Percentiles rank a stretch among this genome's conserved stretches.
Conservation (phyloP, 73 alveolate species). For the Symbiodinium pilosum region DNA sequence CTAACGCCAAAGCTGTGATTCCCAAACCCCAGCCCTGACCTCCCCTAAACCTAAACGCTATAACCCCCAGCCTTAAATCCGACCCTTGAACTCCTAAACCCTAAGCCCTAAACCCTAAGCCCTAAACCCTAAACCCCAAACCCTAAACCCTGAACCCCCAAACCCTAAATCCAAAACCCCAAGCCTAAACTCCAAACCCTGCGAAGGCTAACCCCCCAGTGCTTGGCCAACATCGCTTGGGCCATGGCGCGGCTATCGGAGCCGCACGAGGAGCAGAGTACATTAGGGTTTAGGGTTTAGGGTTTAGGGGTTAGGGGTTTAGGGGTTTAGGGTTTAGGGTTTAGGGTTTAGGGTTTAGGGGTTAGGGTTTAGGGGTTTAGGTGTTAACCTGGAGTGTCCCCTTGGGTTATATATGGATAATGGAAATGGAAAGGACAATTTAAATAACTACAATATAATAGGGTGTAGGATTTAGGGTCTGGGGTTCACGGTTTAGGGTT, state of each 20-base stretch:
- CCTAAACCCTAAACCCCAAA: background rate
- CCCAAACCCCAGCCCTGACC: background rate
- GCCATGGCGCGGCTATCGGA: conserved; percentile 6
- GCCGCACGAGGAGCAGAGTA: background rate
- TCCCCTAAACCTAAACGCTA: background rate
- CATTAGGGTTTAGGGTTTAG: background rate
- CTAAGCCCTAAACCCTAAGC: background rate
- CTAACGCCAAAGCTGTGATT: background rate
- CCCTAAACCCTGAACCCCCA: background rate
- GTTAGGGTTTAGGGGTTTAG: background rate
- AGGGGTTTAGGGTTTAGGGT: background rate
- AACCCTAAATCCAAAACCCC: background rate
- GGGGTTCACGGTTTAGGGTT: background rate
- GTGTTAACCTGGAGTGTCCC: background rate
- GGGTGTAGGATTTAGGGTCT: background rate
- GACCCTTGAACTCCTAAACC: background rate
- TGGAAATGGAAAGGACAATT: too few species aligned
- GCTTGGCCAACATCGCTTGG: conserved; percentile 54
- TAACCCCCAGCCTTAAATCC: background rate
- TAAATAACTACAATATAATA: too few species aligned
- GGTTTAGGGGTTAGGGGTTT: background rate
- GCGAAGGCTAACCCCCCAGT: conserved; percentile 36
- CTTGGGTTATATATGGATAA: too few species aligned
- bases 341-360: background rate
- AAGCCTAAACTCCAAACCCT: background rate